A percentile compares a stretch with the other conserved stretches of the same genome.
Evolutionary conservation across 371 early-diverging fungal species (phyloP).

Genomic region (Mucor saturninus): DNA sequence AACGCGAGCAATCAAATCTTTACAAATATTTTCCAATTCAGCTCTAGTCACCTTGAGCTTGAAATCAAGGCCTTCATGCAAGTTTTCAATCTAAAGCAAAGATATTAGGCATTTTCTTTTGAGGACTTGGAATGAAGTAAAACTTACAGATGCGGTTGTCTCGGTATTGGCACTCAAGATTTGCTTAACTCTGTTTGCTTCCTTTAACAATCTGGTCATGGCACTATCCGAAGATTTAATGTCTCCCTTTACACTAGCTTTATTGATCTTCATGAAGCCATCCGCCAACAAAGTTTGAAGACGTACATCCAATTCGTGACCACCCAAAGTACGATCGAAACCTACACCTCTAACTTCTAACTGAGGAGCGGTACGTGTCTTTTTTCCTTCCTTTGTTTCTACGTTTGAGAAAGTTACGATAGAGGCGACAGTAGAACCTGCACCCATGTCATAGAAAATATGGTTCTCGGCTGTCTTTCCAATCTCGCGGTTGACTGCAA

Average conservation of each 20-base stretch:
- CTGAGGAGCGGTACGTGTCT: constrained; percentile 62
- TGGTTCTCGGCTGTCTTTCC: constrained; percentile 76
- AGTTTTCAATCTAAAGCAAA: constrained; percentile 74
- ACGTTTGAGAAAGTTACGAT: constrained; percentile 80
- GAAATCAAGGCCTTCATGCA: constrained; percentile 90
- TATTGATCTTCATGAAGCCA: constrained; percentile 67
- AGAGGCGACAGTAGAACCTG: constrained; percentile 90
- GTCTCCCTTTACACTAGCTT: constrained; percentile 43
- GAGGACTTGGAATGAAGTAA: not conserved
- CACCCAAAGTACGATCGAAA: constrained; percentile 88
- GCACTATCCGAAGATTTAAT: constrained; percentile 71
- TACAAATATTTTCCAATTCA: constrained; percentile 72
- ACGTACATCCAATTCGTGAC: constrained; percentile 82
- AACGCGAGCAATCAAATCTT: constrained; percentile 77
- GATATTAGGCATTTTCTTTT: not conserved
- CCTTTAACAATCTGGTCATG: constrained; percentile 87
- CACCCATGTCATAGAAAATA: constrained; percentile 97
- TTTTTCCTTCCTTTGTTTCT: constrained; percentile 65
- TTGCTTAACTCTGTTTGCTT: constrained; percentile 93
- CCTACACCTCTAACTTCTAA: constrained; percentile 84
- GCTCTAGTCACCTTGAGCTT: constrained; percentile 74
- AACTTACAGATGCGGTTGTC: constrained; percentile 75
- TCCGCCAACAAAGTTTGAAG: constrained; percentile 78
- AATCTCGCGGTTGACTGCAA: constrained; percentile 81
- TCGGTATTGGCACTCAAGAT: constrained; percentile 95